Evolutionary conservation across 1,139 yeast genomes (phyloP).

Genomic region (Hyphopichia wangnamkhiaoensis): DNA sequence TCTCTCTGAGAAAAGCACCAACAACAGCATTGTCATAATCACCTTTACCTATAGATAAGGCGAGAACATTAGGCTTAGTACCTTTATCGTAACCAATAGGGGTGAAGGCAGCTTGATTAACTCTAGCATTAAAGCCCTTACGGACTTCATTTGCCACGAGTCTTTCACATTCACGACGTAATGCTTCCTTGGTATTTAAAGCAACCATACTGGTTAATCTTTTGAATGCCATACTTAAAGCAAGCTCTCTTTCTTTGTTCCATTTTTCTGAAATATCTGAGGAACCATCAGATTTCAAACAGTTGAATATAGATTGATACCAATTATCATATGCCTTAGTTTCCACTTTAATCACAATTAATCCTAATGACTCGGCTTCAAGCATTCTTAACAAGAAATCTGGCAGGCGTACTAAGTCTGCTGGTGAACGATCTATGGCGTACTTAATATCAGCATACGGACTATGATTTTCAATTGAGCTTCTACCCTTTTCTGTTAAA

Average conservation of each 20-base stretch:
- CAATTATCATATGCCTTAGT: slow-evolving; percentile 44
- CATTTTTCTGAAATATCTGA: slow-evolving; percentile 80
- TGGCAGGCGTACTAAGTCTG: slow-evolving; percentile 72
- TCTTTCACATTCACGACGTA: slow-evolving; percentile 76
- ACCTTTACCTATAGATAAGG: slow-evolving; percentile 86
- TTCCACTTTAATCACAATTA: slow-evolving; percentile 48
- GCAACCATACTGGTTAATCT: slow-evolving; percentile 69
- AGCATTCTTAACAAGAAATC: slow-evolving; percentile 85
- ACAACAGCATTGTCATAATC: slow-evolving; percentile 83
- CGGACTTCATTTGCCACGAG: slow-evolving; percentile 71
- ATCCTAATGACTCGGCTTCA: slow-evolving; percentile 78
- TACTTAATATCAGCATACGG: slow-evolving; percentile 90
- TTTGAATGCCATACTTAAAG: slow-evolving; percentile 67
- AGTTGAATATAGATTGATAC: slow-evolving; percentile 52
- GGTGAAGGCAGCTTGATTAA: slow-evolving; percentile 92
- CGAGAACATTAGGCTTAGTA: slow-evolving; percentile 79
- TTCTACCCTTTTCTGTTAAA: slow-evolving; percentile 84
- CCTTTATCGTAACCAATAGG: slow-evolving; percentile 80
- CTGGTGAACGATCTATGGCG: slow-evolving; percentile 77
- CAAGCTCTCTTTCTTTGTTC: slow-evolving; percentile 74
- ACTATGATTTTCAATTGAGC: slow-evolving; percentile 75
- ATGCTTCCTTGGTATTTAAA: slow-evolving; percentile 78
- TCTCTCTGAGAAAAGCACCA: slow-evolving; percentile 76
- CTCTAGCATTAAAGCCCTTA: slow-evolving; percentile 61
- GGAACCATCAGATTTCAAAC: slow-evolving; percentile 78